These are phyloP conservation scores for Aristolochia fimbriata DNA, from an alignment of 164 flowering plant genomes.

Conservation along the genomic window DNA sequence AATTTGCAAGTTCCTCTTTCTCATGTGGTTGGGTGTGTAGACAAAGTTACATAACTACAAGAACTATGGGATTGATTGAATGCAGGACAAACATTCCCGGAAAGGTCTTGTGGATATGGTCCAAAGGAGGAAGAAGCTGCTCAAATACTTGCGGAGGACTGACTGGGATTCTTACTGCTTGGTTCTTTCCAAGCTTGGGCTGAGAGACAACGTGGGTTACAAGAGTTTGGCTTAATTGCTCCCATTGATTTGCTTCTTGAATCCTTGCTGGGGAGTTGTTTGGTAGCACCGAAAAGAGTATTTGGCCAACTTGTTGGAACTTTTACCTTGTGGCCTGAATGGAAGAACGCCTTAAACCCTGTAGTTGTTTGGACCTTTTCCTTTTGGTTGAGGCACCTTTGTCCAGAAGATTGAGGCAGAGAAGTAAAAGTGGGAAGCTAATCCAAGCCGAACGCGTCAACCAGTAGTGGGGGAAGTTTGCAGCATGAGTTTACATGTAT, in stretches of 20 bases:
- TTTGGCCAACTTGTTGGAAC: too few species aligned
- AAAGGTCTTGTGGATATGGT: slow-evolving; percentile 80
- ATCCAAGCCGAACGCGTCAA: too few species aligned
- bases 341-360: too few species aligned
- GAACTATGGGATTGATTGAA: neutral
- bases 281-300: too few species aligned
- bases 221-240: slow-evolving; percentile 19
- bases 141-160: slow-evolving; percentile 75
- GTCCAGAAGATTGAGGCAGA: neutral
- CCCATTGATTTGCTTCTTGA: neutral
- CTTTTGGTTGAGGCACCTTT: too few species aligned
- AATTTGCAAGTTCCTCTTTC: neutral
- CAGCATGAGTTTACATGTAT: too few species aligned
- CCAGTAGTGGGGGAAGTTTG: too few species aligned
- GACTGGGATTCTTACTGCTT: slow-evolving; percentile 91
- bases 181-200: slow-evolving; percentile 63
- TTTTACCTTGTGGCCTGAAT: too few species aligned
- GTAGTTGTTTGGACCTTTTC: too few species aligned
- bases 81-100: slow-evolving; percentile 79
- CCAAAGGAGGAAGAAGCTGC: slow-evolving; percentile 65
- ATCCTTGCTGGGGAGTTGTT: too few species aligned
- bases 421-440: neutral
- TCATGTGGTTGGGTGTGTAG: neutral
- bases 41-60: too few species aligned
- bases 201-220: slow-evolving; percentile 63